These are phyloP conservation scores for Arthrinium phaeospermum DNA, from an alignment of 2,329 filamentous ascomycete species.

Conservation along the genomic window DNA sequence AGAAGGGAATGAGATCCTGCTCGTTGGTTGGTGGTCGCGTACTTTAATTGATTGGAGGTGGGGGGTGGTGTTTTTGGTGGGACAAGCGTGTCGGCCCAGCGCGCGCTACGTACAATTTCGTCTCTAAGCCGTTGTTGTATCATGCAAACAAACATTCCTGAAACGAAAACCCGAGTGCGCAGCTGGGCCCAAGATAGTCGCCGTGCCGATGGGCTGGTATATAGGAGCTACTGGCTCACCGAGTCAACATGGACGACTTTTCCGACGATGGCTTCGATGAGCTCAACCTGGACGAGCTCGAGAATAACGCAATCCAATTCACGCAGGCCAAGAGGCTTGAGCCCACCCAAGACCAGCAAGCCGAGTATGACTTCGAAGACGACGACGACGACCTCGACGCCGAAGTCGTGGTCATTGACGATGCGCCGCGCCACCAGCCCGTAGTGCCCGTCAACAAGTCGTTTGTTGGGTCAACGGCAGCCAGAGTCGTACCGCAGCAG, in stretches of 20 bases:
- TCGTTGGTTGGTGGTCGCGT: neutral
- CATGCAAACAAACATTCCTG: constrained; percentile 2
- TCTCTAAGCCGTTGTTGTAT: constrained; percentile 6
- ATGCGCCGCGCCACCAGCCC: constrained; percentile 44
- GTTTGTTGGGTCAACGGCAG: neutral
- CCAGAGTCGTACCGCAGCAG: constrained; percentile 18
- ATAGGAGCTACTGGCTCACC: constrained; percentile 37
- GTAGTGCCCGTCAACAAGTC: constrained; percentile 29
- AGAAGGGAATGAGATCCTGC: neutral
- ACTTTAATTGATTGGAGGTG: constrained; percentile 2
- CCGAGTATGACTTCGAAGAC: constrained; percentile 51
- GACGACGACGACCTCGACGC: constrained; percentile 66
- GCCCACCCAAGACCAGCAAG: constrained; percentile 35
- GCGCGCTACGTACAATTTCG: constrained; percentile 10
- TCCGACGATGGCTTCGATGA: constrained; percentile 69
- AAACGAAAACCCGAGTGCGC: neutral
- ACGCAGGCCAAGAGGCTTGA: constrained; percentile 55
- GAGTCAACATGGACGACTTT: constrained; percentile 60
- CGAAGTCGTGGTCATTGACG: constrained; percentile 61
- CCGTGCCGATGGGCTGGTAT: constrained; percentile 33
- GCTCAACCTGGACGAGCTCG: constrained; percentile 67
- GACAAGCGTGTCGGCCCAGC: constrained; percentile 14
- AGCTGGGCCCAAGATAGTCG: neutral
- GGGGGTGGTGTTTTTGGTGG: constrained; percentile 4
- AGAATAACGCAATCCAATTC: constrained; percentile 66